Base-by-base conservation (phyloP, 805 yeast genomes). In the Pachysolen tannophilus region DNA sequence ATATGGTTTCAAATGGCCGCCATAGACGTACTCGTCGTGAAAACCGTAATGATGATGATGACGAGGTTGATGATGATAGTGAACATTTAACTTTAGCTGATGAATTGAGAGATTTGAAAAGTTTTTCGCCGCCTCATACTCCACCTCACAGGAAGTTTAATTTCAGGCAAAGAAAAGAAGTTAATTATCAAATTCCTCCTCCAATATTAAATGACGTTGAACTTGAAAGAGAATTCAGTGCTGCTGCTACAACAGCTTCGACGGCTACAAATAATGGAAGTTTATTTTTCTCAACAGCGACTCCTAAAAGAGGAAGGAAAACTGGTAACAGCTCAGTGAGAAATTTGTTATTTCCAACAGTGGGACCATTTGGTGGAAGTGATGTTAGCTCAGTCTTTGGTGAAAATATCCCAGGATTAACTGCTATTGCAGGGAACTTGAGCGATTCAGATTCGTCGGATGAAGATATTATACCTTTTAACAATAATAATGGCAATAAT, bases 311-410 rank as follows among this genome's bases (percentile, higher is more conserved):
- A 43, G 47, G 65, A 44, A 32, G 58, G 43, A 41, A 50, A 29
- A 55, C 67, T 27, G n/a, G n/a, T n/a, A n/a, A n/a, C n/a, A n/a
- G n/a, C n/a, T n/a, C n/a, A n/a, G n/a, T n/a, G n/a, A 56, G 59
- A 6, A 52, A 63, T 13, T 51, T 50, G 35, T 60, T 92, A 26
- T 88, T 83, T 50, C 94, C 96, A 6, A 90, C 96, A 0, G 86
- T 87, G 11, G 98, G 98, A 0, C 98, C 98, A 2, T 90, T 90
- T 65, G 98, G 98, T 20, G 98, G 98, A 16, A 80, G 90, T 41
- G 97, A 90, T 52, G 94, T 86, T 1, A 71, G 78, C 6, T 81
- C 96, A 0, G 61, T 90, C 20, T 86, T 87, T 56, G 88, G 92
- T 5, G 69, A 72, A 31, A 75, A 75, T 39, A 63, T 67, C 17